A percentile compares a stretch with the other conserved stretches of the same genome.
Evolutionary conservation across 164 flowering plant species (phyloP).

Genomic region (Berberis thunbergii): DNA sequence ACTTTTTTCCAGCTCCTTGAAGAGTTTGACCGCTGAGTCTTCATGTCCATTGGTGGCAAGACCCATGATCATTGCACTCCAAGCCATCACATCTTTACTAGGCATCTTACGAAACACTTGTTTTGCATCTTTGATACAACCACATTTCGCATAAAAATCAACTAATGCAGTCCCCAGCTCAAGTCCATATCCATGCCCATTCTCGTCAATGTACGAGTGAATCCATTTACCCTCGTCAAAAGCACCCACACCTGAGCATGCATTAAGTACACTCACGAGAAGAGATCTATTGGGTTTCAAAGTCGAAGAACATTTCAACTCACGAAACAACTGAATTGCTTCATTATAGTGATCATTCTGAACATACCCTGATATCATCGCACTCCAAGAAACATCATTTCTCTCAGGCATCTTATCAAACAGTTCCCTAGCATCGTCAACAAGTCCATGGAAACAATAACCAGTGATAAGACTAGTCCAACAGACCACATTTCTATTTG

Average conservation of each 20-base stretch:
- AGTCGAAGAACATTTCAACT: slow-evolving; percentile 9
- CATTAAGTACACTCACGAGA: slow-evolving; percentile 19
- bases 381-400: slow-evolving; percentile 20
- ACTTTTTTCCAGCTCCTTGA: slow-evolving; percentile 14
- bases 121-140: slow-evolving; percentile 9
- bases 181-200: slow-evolving; percentile 12
- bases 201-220: slow-evolving; percentile 10
- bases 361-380: slow-evolving; percentile 27
- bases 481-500: slow-evolving; percentile 18
- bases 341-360: slow-evolving; percentile 15
- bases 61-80: slow-evolving; percentile 25
- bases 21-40: slow-evolving; percentile 13
- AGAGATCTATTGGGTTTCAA: slow-evolving; percentile 16
- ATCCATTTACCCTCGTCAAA: slow-evolving; percentile 21
- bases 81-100: slow-evolving; percentile 17
- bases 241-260: slow-evolving; percentile 23
- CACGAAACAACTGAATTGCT: slow-evolving; percentile 17
- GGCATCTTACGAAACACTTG: slow-evolving; percentile 11
- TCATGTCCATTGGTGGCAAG: slow-evolving; percentile 17
- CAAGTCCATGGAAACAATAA: slow-evolving; percentile 11
- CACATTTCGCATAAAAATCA: slow-evolving; percentile 27
- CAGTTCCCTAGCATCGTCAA: slow-evolving; percentile 14
- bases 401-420: slow-evolving; percentile 20
- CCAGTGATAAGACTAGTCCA: slow-evolving; percentile 19
- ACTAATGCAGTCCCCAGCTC: slow-evolving; percentile 18